Evolutionary conservation across 2,329 filamentous ascomycete genomes (phyloP).

Genomic region (Blumeriella jaapii): DNA sequence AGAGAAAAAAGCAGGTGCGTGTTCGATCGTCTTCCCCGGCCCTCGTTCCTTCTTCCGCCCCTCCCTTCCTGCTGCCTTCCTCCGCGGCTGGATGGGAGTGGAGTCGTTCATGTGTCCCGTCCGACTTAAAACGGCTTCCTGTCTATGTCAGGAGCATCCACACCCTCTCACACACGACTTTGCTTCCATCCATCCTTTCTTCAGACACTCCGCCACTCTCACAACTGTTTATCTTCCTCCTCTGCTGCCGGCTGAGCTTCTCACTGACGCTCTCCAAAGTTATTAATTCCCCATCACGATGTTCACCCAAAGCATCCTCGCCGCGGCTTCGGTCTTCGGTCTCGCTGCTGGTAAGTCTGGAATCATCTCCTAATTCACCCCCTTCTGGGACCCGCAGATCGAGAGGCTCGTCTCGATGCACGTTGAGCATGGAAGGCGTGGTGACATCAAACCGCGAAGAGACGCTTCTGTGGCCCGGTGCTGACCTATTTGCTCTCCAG

Average conservation of each 20-base stretch:
- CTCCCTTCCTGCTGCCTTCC: neutral
- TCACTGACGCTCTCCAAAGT: conserved; percentile 16
- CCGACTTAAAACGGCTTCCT: too few species aligned
- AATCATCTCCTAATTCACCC: neutral
- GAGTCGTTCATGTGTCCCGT: too few species aligned
- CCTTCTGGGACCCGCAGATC: too few species aligned
- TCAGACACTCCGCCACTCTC: too few species aligned
- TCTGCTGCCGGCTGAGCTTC: conserved; percentile 11
- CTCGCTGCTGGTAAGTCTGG: conserved; percentile 21
- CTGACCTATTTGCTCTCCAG: conserved; percentile 10
- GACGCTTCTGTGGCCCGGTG: neutral
- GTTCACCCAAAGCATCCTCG: conserved; percentile 20
- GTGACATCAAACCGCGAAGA: neutral
- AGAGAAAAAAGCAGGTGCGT: conserved; percentile 10
- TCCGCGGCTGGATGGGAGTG: too few species aligned
- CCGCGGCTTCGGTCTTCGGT: conserved; percentile 16
- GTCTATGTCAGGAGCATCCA: too few species aligned
- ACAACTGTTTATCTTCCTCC: conserved; percentile 11
- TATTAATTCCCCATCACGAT: conserved; percentile 18
- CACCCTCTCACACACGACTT: too few species aligned
- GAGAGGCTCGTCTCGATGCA: too few species aligned
- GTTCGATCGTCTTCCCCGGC: conserved; percentile 1
- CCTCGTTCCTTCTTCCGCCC: neutral
- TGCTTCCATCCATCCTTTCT: too few species aligned
- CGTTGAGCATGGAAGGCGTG: neutral